Evolutionary conservation across 176 grass and related monocot species (phyloP).

Genomic region (Paspalum notatum): DNA sequence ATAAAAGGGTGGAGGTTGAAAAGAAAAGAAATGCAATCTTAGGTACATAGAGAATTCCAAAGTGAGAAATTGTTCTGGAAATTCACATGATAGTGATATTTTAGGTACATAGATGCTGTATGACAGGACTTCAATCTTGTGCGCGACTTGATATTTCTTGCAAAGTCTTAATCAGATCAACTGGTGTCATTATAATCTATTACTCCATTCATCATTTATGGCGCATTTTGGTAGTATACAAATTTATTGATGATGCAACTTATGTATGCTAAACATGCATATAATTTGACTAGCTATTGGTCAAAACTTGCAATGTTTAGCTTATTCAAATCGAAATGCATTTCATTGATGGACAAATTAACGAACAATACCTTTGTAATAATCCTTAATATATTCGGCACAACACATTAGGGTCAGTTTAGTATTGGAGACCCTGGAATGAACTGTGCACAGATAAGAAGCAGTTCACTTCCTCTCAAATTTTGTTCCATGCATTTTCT

Average conservation of each 20-base stretch:
- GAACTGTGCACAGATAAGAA: background rate
- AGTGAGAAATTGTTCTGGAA: background rate
- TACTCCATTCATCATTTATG: background rate
- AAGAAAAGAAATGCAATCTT: background rate
- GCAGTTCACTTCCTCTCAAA: background rate
- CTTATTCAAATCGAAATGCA: background rate
- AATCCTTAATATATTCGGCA: background rate
- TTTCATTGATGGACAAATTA: background rate
- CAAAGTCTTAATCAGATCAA: background rate
- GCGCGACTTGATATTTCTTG: background rate
- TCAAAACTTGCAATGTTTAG: background rate
- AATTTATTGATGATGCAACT: background rate
- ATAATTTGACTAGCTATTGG: background rate
- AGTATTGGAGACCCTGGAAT: background rate
- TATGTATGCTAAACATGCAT: background rate
- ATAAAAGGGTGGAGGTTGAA: background rate
- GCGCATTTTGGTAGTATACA: background rate
- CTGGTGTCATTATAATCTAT: background rate
- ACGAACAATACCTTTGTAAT: background rate
- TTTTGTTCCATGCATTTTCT: slow-evolving; percentile 34
- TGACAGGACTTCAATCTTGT: background rate
- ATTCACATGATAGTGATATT: background rate
- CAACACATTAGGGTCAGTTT: background rate
- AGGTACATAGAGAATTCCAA: background rate
- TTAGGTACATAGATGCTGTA: background rate